phyloP scores from a whole-genome alignment of 768 basidiomycete species.

The Hortiboletus flavorubellus region DNA sequence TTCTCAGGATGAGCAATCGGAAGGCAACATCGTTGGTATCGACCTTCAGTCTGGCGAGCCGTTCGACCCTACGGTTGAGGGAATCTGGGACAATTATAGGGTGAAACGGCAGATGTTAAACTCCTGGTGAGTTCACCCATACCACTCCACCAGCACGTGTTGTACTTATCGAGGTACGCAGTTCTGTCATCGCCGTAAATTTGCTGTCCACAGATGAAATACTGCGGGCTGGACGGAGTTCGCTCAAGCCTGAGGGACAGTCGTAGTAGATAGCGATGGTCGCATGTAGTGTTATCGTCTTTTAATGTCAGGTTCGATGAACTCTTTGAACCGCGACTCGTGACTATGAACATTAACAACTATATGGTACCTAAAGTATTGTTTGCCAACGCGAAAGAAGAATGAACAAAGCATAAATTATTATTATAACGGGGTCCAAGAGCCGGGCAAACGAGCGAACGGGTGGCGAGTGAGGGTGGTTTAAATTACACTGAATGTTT shows the following conservation, averaged over 20 bases:
- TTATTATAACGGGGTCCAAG: conserved; percentile 13
- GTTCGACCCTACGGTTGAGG: conserved; percentile 92
- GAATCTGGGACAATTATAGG: conserved; percentile 98
- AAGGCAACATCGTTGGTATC: conserved; percentile 89
- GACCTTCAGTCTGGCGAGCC: conserved; percentile 94
- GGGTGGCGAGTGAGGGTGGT: conserved; percentile 11
- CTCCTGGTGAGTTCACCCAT: conserved; percentile 65
- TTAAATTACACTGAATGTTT: conserved; percentile 24
- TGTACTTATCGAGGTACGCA: conserved; percentile 34
- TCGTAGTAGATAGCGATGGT: conserved; percentile 35
- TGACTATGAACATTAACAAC: conserved; percentile 31
- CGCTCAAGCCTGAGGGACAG: conserved; percentile 77
- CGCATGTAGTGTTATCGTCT: conserved; percentile 18
- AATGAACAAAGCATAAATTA: conserved; percentile 28
- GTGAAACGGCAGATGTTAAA: conserved; percentile 99
- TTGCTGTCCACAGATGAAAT: conserved; percentile 96
- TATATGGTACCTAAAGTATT: conserved; percentile 25
- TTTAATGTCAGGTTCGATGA: conserved; percentile 15
- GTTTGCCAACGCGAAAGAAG: conserved; percentile 8
- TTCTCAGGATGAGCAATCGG: conserved; percentile 83
- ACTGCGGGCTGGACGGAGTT: conserved; percentile 82
- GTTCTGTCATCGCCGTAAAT: conserved; percentile 94
- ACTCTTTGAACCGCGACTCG: conserved; percentile 8
- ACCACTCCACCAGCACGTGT: conserved; percentile 15
- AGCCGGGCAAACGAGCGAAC: conserved; percentile 19